phyloP scores from a whole-genome alignment of 129 eudicot genomes.

The Glebionis coronaria region DNA sequence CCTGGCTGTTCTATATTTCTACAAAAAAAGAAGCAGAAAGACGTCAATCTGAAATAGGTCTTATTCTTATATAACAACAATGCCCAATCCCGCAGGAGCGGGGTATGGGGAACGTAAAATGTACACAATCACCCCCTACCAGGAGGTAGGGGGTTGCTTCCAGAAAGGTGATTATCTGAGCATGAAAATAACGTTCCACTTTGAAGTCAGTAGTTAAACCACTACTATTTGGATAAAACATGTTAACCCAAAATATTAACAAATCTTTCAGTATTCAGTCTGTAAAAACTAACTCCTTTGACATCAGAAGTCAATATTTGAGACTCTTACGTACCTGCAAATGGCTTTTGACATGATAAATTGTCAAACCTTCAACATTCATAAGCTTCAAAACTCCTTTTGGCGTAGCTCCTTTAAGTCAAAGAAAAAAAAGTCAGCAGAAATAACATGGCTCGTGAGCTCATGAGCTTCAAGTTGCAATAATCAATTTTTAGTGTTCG shows the following conservation, averaged over 20 bases:
- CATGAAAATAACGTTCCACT: not conserved
- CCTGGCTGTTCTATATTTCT: constrained; percentile 93
- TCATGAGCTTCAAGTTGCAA: not conserved
- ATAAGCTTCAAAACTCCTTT: constrained; percentile 91
- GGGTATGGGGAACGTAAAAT: too few relatives aligned
- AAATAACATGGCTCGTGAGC: not conserved
- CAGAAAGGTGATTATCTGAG: too few relatives aligned
- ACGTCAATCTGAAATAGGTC: constrained; percentile 5
- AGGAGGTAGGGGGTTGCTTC: too few relatives aligned
- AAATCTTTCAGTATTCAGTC: not conserved
- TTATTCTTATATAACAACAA: too few relatives aligned
- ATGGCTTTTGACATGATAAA: constrained; percentile 96
- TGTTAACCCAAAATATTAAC: not conserved
- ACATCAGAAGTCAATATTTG: constrained; percentile 8
- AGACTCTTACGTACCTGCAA: constrained; percentile 54
- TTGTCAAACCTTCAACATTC: constrained; percentile 91
- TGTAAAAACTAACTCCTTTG: not conserved
- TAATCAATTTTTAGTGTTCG: not conserved
- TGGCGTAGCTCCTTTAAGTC: constrained; percentile 77
- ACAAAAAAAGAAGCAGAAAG: constrained; percentile 20
- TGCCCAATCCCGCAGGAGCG: too few relatives aligned
- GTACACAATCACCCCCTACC: too few relatives aligned
- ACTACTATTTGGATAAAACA: not conserved
- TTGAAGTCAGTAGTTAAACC: not conserved
- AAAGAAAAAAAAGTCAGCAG: constrained; percentile 29